Base-by-base conservation (phyloP, 306 rosid genomes). In the Prunus fruticosa region DNA sequence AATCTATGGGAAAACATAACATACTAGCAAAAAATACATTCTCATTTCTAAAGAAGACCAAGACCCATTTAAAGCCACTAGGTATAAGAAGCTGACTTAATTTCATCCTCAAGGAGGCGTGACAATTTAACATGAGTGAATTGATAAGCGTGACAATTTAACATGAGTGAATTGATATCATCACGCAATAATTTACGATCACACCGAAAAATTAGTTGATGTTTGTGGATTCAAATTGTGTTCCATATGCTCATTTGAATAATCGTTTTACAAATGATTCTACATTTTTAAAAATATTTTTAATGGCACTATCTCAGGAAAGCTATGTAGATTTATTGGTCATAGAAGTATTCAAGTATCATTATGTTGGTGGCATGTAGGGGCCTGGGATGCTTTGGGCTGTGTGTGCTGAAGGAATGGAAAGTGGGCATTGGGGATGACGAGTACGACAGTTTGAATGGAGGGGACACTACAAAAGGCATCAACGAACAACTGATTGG, bases 391-490 rank as follows among this genome's bases (percentile, higher is more conserved):
- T 38, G 76, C 51, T 28, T 25, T 30, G 70, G 52, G 69, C 56
- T 18, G 54, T 60, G 20, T 20, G 23, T 8, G 12, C 18, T 18
- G 70, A 72, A 76, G 50, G 23, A 13, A 61, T 45, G 34, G 58
- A 72, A 74, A 73, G 81, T 77, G 81, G 84, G 45, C 38, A 80
- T 9, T 19, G 74, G 50, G 6, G 11, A 11, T 50, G 78, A 60
- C 8, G 23, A 13, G 61, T 25, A 74, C 41, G 80, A 66, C 72
- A 46, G 81, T 76, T 79, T 77, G 86, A 74, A 77, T 73, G 74
- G 63, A 46, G 52, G 73, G 47, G 69, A 70, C 77, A 70, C 79
- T 61, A 43, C 28, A 72, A 67, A 68, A 22, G 50, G 11, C 2
- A 46, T 19, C 61, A 25, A 8, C 72, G 28, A n/a, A 67, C 28